Percentiles rank a stretch among this genome's conserved stretches.
phyloP scores from a whole-genome alignment of 257 asterid genomes.

The Linaria vulgaris region DNA sequence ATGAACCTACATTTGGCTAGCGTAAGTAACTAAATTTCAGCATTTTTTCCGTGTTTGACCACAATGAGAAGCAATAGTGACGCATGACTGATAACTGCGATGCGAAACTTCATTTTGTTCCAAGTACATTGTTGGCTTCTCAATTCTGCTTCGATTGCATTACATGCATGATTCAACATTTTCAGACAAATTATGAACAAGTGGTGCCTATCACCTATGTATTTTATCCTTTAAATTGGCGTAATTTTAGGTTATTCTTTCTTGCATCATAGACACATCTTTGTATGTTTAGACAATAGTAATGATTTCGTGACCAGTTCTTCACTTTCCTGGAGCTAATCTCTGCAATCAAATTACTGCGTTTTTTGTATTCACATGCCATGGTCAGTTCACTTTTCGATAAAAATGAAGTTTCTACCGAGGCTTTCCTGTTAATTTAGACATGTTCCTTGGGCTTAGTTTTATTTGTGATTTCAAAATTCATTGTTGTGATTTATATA shows the following conservation, averaged over 20 bases:
- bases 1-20: too few relatives aligned
- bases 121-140: too few relatives aligned
- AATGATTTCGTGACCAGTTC: neutral
- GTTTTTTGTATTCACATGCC: neutral
- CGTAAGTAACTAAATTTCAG: too few relatives aligned
- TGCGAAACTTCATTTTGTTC: neutral
- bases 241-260: too few relatives aligned
- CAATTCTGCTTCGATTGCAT: too few relatives aligned
- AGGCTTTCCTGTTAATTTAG: neutral
- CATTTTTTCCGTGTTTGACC: too few relatives aligned
- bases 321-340: neutral
- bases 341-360: neutral
- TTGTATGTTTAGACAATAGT: conserved; percentile 3
- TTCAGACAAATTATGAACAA: too few relatives aligned
- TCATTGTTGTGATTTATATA: conserved; percentile 12
- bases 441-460: conserved; percentile 1
- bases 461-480: conserved; percentile 9
- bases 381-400: neutral
- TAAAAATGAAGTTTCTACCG: neutral
- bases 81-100: too few relatives aligned
- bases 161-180: too few relatives aligned
- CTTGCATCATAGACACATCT: neutral
- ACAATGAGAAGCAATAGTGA: too few relatives aligned
- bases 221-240: too few relatives aligned
- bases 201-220: too few relatives aligned